Conservation (phyloP, 345 rosid species). For the Stellera chamaejasme region DNA sequence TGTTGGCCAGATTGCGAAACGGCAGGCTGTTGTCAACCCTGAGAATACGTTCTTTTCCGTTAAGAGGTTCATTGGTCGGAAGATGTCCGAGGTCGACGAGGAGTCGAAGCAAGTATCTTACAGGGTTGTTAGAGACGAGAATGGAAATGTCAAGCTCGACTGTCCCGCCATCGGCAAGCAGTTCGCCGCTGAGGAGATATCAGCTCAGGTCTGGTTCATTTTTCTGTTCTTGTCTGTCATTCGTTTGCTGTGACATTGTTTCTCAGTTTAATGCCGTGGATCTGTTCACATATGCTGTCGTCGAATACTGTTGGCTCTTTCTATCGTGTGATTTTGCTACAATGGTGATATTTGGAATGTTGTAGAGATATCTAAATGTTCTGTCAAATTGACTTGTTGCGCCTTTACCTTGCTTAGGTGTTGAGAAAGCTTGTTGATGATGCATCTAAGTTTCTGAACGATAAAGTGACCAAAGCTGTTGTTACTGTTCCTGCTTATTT, state of each 20-base stretch:
- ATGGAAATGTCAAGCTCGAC: conserved; percentile 90
- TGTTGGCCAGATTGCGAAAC: conserved; percentile 95
- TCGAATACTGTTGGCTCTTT: background rate
- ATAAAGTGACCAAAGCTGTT: conserved; percentile 60
- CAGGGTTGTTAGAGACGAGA: conserved; percentile 77
- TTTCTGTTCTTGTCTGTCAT: background rate
- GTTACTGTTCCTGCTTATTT: conserved; percentile 82
- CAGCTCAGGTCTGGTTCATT: conserved; percentile 70
- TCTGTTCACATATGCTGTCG: background rate
- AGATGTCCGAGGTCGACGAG: conserved; percentile 91
- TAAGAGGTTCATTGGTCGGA: conserved; percentile 97
- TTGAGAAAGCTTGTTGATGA: conserved; percentile 96
- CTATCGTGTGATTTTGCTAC: background rate
- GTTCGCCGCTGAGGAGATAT: conserved; percentile 96
- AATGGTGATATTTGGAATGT: background rate
- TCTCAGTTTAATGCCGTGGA: background rate
- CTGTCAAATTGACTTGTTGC: background rate
- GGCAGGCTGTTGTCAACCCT: conserved; percentile 98
- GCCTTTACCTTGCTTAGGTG: conserved; percentile 38
- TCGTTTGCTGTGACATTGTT: background rate
- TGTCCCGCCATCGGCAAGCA: conserved; percentile 91
- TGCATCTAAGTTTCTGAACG: conserved; percentile 72
- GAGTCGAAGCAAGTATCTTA: conserved; percentile 94
- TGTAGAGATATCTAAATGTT: background rate
- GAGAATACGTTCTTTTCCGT: conserved; percentile 98